Base-by-base conservation (phyloP, 352 stramenopile genomes). In the Globisporangium orthogonon region DNA sequence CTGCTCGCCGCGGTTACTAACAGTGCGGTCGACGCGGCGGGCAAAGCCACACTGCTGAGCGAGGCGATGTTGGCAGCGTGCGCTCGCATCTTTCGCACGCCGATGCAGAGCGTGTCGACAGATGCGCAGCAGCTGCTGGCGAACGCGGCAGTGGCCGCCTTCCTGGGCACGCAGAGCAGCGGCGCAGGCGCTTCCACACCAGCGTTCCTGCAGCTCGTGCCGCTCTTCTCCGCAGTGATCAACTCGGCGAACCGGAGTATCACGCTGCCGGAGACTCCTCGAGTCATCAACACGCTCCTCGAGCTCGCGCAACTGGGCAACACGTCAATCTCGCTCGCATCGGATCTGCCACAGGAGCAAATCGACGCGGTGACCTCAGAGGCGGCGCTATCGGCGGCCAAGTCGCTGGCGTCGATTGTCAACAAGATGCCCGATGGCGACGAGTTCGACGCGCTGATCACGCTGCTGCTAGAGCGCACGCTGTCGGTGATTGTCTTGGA, bases 401-500 rank as follows among this genome's bases (percentile, higher is more conserved):
- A 91, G 55, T 84, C 85, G 10, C 69, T 94, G 7, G 85, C 81
- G 28, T 91, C 85, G 17, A 89, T 93, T 55, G 74, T 94, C 60
- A 94, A 94, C 76, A 92, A 91, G 52, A 91, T 91, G 76, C 75
- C 77, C 33, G 85, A 94, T 43, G 81, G 83, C 37, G 74, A 78
- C 41, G 78, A 91, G 60, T 89, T 93, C 59, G 76, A 91, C 58
- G 69, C 81, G 31, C 69, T 90, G 11, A 86, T 91, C 48, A 60
- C 86, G 31, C 65, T 87, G 57, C 57, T 94, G 50, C 69, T 94
- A 3, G 65, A 83, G 44, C 65, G 73, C 35, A 91, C 87, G 56
- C 73, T 92, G 46, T 79, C 76, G 3, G 56, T 56, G 47, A 69
- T 89, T 37, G 79, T 92, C 50, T 60, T 70, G 29, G 61, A 85